Percentiles rank a stretch among this genome's conserved stretches.
phyloP scores from a whole-genome alignment of 805 yeast genomes.

The Barnettozyma populi region DNA sequence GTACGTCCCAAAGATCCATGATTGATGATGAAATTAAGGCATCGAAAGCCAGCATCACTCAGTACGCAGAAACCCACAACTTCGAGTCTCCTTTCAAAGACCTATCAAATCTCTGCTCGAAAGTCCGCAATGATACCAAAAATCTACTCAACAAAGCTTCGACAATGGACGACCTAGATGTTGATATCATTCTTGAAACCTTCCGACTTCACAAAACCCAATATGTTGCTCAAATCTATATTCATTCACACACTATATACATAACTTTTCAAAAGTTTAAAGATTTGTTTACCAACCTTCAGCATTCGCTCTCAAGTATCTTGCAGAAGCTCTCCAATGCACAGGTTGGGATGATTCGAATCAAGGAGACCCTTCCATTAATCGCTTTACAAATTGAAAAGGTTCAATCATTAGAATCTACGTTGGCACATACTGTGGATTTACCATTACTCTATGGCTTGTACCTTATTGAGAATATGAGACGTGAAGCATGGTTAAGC shows the following conservation, averaged over 20 bases:
- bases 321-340: slow-evolving; percentile 15
- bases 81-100: slow-evolving; percentile 15
- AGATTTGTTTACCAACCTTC: slow-evolving; percentile 28
- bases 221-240: slow-evolving; percentile 28
- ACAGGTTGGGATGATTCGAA: slow-evolving; percentile 17
- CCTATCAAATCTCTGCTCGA: slow-evolving; percentile 14
- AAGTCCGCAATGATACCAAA: slow-evolving; percentile 22
- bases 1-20: slow-evolving; percentile 30
- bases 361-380: slow-evolving; percentile 21
- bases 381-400: slow-evolving; percentile 16
- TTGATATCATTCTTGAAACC: slow-evolving; percentile 21
- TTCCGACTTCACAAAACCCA: slow-evolving; percentile 23
- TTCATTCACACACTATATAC: slow-evolving; percentile 31
- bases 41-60: slow-evolving; percentile 34
- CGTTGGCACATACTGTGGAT: slow-evolving; percentile 44
- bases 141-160: slow-evolving; percentile 14
- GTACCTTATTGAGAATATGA: slow-evolving; percentile 53
- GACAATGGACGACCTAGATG: slow-evolving; percentile 15
- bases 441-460: slow-evolving; percentile 69
- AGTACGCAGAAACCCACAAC: slow-evolving; percentile 22
- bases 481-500: slow-evolving; percentile 52
- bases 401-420: slow-evolving; percentile 22
- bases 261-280: slow-evolving; percentile 29
- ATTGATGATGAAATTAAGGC: slow-evolving; percentile 39
- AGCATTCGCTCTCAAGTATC: slow-evolving; percentile 11